phyloP scores from a whole-genome alignment of 805 yeast species.

The Candida endomychidarum region DNA sequence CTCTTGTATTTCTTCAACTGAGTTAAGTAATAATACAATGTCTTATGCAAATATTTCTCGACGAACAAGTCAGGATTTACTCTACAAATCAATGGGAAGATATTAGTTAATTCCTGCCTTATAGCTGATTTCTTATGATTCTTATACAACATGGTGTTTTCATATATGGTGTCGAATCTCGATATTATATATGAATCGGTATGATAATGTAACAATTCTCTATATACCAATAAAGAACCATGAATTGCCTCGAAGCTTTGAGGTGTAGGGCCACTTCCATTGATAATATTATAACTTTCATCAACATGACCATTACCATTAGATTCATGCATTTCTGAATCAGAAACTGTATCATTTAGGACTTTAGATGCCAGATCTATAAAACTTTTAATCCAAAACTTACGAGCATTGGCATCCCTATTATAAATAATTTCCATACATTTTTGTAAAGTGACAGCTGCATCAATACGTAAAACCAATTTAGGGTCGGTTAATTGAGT shows the following conservation, averaged over 20 bases:
- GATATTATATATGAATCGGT: slow-evolving; percentile 72
- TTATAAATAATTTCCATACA: slow-evolving; percentile 79
- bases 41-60: slow-evolving; percentile 75
- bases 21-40: slow-evolving; percentile 71
- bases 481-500: slow-evolving; percentile 80
- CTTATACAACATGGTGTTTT: slow-evolving; percentile 67
- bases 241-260: slow-evolving; percentile 69
- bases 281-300: slow-evolving; percentile 21
- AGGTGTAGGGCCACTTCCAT: slow-evolving; percentile 19
- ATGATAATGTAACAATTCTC: slow-evolving; percentile 67
- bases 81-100: slow-evolving; percentile 79
- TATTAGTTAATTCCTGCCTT: slow-evolving; percentile 79
- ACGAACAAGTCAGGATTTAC: slow-evolving; percentile 76
- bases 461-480: slow-evolving; percentile 71
- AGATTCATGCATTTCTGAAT: slow-evolving; percentile 11
- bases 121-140: slow-evolving; percentile 76
- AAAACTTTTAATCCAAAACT: slow-evolving; percentile 72
- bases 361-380: slow-evolving; percentile 67
- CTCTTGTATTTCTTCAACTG: slow-evolving; percentile 69
- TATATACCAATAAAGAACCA: slow-evolving; percentile 78
- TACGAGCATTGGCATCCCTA: slow-evolving; percentile 68
- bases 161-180: slow-evolving; percentile 75
- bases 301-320: slow-evolving; percentile 6
- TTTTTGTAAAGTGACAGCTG: slow-evolving; percentile 76
- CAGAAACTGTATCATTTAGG: slow-evolving; percentile 35